Conservation (phyloP, 2,329 filamentous ascomycete genomes). For the Piedraia hortae region DNA sequence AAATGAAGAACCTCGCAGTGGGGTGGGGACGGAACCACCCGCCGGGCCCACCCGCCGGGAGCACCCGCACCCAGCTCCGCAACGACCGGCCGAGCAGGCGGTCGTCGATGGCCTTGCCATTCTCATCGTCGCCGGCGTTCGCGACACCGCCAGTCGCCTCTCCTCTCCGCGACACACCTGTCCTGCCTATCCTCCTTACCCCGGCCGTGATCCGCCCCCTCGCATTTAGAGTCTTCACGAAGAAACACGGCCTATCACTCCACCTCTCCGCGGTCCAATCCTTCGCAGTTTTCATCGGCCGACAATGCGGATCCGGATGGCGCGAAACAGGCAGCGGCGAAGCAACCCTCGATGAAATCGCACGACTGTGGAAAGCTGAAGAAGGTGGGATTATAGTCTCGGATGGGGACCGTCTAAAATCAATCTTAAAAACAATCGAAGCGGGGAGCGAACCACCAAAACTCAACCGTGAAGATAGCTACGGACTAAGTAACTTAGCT, state of each 20-base stretch:
- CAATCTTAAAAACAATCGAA: constrained; percentile 61
- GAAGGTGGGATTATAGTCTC: constrained; percentile 81
- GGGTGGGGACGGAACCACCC: too few relatives aligned
- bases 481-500: constrained; percentile 24
- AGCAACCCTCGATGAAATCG: constrained; percentile 71
- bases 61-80: too few relatives aligned
- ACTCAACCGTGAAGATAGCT: constrained; percentile 27
- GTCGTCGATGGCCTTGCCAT: constrained; percentile 21
- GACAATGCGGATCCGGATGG: constrained; percentile 89
- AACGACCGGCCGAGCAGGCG: too few relatives aligned
- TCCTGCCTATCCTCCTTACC: constrained; percentile 72
- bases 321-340: constrained; percentile 84
- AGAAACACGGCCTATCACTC: constrained; percentile 85
- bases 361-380: constrained; percentile 70
- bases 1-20: too few relatives aligned
- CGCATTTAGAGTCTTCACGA: constrained; percentile 86
- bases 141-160: constrained; percentile 60
- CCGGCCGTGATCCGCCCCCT: constrained; percentile 65
- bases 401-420: constrained; percentile 41
- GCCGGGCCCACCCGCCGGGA: too few relatives aligned
- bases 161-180: constrained; percentile 14
- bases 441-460: constrained; percentile 24
- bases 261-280: constrained; percentile 65
- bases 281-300: constrained; percentile 68
- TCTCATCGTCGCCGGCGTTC: constrained; percentile 75